Base-by-base conservation (phyloP, 306 rosid genomes). In the Senna tora region DNA sequence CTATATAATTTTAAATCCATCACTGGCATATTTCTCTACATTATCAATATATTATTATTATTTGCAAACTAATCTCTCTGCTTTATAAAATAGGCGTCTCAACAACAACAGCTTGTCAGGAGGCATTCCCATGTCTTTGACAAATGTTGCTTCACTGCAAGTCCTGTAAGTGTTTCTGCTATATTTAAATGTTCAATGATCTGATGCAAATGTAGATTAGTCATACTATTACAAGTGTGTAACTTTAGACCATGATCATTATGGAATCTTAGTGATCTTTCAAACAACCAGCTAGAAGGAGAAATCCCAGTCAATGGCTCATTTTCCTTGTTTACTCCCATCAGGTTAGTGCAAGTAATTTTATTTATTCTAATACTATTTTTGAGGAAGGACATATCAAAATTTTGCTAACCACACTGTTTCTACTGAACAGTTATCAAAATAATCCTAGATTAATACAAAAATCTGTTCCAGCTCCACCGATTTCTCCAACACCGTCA, bases 41-140 rank as follows among this genome's bases (percentile, higher is more conserved):
- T 22, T 59, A 67, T 46, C 25, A 39, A 36, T n/a, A 34, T 70
- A 11, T 36, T 22, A 25, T 36, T 22, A 25, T 61, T 68, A 36
- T 65, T 25, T 62, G 30, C 47, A 43, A 64, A 63, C 33, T 75
- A 76, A 83, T 57, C 8, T 58, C 72, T 49, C 38, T 68, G 22
- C 73, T 46, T 33, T 41, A 9, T 72, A 65, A 33, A 72, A 70
- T 67, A 89, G 96, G 89, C 96, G 92, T 79, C 92, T 89, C 67
- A 87, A 87, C 90, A 85, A 89, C 85, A 89, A 87, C 84, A 81
- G 28, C 77, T 80, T 89, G 74, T 2, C 60, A 0, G 96, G 85
- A 67, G 0, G 0, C 16, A 89, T 89, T 83, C 90, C 96, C 13
- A 0, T 2, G 50, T 0, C 50, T 20, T 84, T 89, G 83, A 85